These are phyloP conservation scores for Rhynchosporium agropyri DNA, from an alignment of 2,329 filamentous ascomycete genomes.

Conservation along the genomic window DNA sequence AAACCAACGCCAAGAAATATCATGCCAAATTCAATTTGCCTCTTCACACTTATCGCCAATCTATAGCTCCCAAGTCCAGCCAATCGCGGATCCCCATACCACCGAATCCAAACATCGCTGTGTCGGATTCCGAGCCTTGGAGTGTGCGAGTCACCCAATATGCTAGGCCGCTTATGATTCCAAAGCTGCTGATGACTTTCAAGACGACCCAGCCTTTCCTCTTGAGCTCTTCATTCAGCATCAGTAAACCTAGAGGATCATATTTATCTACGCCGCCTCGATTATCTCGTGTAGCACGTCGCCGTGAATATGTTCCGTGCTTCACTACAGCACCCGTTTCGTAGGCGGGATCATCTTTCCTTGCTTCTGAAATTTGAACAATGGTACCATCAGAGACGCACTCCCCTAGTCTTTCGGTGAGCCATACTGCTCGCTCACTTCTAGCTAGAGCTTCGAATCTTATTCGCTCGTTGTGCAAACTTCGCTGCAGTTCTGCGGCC, in stretches of 20 bases:
- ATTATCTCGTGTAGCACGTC: constrained; percentile 19
- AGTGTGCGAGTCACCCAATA: constrained; percentile 56
- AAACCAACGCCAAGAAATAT: constrained; percentile 1
- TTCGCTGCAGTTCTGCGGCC: constrained; percentile 79
- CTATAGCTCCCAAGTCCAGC: constrained; percentile 31
- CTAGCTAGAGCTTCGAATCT: constrained; percentile 65
- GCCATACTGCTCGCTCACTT: constrained; percentile 68
- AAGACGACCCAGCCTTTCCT: constrained; percentile 67
- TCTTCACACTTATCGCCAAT: constrained; percentile 24
- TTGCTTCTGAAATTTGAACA: constrained; percentile 51
- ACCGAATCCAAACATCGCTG: constrained; percentile 24
- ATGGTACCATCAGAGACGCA: constrained; percentile 67
- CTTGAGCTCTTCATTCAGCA: constrained; percentile 67
- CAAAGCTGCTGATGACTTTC: constrained; percentile 73
- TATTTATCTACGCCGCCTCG: constrained; percentile 44
- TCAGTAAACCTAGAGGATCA: constrained; percentile 79
- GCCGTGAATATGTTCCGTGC: constrained; percentile 28
- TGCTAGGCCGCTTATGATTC: constrained; percentile 72
- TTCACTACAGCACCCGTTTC: constrained; percentile 31
- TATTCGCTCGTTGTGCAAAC: constrained; percentile 71
- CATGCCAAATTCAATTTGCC: neutral
- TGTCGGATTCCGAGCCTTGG: constrained; percentile 24
- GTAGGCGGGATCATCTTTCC: constrained; percentile 27
- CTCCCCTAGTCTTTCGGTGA: constrained; percentile 66
- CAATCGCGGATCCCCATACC: constrained; percentile 33